Evolutionary conservation across 2,329 filamentous ascomycete species (phyloP).

Genomic region (Botryosphaeria dothidea): DNA sequence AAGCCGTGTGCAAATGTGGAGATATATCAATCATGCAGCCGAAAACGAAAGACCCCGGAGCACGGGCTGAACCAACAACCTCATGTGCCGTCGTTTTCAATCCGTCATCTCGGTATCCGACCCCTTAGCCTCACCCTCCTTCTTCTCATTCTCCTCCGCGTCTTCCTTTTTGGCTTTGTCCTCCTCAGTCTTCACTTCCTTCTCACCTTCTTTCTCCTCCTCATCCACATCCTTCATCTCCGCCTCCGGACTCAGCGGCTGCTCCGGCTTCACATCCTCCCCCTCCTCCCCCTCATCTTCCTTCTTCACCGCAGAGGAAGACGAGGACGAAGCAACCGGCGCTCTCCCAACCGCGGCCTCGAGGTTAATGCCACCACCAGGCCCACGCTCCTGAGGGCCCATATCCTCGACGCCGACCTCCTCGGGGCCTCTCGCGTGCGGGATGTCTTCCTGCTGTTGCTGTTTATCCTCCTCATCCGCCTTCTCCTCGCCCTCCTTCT

Average conservation of each 20-base stretch:
- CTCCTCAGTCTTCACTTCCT: not conserved
- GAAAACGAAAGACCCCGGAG: too few relatives aligned
- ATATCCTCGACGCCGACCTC: slow-evolving; percentile 85
- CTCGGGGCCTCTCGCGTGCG: slow-evolving; percentile 82
- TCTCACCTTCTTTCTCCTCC: not conserved
- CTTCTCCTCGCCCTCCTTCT: not conserved
- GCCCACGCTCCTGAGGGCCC: slow-evolving; percentile 64
- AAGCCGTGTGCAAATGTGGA: not conserved
- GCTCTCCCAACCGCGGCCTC: slow-evolving; percentile 39
- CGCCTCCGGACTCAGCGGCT: slow-evolving; percentile 9
- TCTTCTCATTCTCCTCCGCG: not conserved
- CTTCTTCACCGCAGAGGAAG: slow-evolving; percentile 16
- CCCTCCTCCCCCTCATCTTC: slow-evolving; percentile 23
- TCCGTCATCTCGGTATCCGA: slow-evolving; percentile 11
- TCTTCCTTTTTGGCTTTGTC: not conserved
- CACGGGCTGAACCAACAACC: too few relatives aligned
- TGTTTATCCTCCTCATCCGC: not conserved
- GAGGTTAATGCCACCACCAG: slow-evolving; percentile 29
- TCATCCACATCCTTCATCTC: slow-evolving; percentile 22
- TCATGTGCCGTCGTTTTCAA: too few relatives aligned
- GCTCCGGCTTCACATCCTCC: slow-evolving; percentile 21
- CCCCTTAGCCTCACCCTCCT: not conserved
- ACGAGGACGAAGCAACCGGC: slow-evolving; percentile 23
- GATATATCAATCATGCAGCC: not conserved
- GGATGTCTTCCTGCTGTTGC: slow-evolving; percentile 54